These are phyloP conservation scores for Fraxinus floribunda DNA, from an alignment of 305 asterid genomes.

Conservation along the genomic window DNA sequence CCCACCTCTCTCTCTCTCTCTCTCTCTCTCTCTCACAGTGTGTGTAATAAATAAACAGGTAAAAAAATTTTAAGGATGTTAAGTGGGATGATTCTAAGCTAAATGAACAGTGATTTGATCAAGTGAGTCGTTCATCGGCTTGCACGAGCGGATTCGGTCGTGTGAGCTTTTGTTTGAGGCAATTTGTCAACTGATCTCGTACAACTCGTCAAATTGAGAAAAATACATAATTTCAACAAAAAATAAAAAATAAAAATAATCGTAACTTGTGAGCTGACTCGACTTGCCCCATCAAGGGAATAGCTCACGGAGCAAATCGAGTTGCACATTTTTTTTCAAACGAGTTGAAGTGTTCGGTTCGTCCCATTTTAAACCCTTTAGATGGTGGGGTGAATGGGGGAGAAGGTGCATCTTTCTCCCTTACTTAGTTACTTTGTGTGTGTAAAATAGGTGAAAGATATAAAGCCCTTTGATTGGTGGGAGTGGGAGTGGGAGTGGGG, in stretches of 20 bases:
- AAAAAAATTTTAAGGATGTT: background rate
- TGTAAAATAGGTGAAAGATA: background rate
- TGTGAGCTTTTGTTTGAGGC: background rate
- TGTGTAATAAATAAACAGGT: background rate
- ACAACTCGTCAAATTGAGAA: too few species aligned
- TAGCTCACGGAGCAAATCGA: background rate
- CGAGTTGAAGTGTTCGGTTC: background rate
- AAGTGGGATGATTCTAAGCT: background rate
- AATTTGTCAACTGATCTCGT: background rate
- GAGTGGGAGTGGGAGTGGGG: background rate
- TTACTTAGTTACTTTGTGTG: background rate
- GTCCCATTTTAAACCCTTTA: background rate
- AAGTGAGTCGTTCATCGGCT: background rate
- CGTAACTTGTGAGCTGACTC: too few species aligned
- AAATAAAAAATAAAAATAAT: too few species aligned
- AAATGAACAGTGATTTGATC: background rate
- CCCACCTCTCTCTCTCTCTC: background rate
- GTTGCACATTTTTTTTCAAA: background rate
- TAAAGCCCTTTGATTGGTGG: background rate
- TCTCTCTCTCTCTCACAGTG: background rate
- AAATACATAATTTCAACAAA: too few species aligned
- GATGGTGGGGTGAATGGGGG: background rate
- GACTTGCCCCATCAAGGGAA: background rate
- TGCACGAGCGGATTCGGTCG: background rate
- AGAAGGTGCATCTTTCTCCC: too few species aligned